These are phyloP conservation scores for Globisporangium radiosum DNA, from an alignment of 352 stramenopile genomes.

Conservation along the genomic window DNA sequence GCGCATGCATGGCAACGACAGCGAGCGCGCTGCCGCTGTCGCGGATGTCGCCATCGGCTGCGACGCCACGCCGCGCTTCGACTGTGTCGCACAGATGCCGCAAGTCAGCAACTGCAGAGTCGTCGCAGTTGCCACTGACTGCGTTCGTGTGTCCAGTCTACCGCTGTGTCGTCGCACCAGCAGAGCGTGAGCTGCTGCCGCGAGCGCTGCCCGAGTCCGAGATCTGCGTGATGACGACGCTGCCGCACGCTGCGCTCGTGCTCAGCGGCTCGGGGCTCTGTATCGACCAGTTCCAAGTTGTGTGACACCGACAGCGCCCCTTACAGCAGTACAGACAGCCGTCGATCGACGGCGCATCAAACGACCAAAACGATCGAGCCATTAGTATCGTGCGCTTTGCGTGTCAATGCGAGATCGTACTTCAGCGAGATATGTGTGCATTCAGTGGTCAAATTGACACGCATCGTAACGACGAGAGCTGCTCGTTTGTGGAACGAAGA, in stretches of 20 bases:
- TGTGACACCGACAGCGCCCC: background rate
- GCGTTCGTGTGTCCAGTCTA: constrained; percentile 28
- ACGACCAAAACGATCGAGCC: too few relatives aligned
- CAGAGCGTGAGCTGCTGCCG: background rate
- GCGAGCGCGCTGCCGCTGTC: background rate
- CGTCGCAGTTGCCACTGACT: background rate
- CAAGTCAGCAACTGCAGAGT: background rate
- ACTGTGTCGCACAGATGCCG: background rate
- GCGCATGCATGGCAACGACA: constrained; percentile 17
- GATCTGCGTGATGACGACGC: constrained; percentile 18
- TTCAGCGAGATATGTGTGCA: too few relatives aligned
- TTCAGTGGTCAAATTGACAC: too few relatives aligned
- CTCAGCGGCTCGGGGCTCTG: constrained; percentile 27
- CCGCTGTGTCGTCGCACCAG: background rate
- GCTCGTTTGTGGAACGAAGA: too few relatives aligned
- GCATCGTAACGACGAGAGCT: too few relatives aligned
- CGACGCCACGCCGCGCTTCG: background rate
- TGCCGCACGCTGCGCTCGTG: constrained; percentile 21
- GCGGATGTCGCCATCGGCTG: background rate
- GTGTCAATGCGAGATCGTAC: too few relatives aligned
- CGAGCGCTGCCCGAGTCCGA: constrained; percentile 6
- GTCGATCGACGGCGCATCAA: too few relatives aligned
- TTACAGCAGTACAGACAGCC: too few relatives aligned
- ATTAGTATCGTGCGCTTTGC: too few relatives aligned
- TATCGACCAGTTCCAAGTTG: constrained; percentile 2